These are phyloP conservation scores for Dryas drummondii DNA, from an alignment of 306 rosid species.

Conservation along the genomic window DNA sequence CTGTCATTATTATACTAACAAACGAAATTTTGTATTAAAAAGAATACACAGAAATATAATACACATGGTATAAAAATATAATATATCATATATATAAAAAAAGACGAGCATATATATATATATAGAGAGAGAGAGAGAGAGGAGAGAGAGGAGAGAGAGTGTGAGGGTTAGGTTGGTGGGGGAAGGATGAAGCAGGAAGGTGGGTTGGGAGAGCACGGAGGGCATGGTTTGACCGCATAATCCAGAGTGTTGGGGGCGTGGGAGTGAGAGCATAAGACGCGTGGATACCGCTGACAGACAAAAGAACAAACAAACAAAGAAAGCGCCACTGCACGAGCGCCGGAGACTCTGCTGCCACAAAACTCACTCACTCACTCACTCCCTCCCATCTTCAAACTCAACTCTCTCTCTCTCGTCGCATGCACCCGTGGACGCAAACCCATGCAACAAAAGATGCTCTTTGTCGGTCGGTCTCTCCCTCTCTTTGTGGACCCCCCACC, in stretches of 20 bases:
- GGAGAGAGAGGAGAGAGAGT: background rate
- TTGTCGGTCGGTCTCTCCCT: constrained; percentile 67
- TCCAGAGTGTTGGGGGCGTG: constrained; percentile 39
- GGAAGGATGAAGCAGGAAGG: background rate
- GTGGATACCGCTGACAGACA: constrained; percentile 52
- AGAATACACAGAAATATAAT: too few relatives aligned
- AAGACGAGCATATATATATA: too few relatives aligned
- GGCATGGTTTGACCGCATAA: constrained; percentile 39
- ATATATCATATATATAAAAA: too few relatives aligned
- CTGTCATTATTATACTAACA: too few relatives aligned
- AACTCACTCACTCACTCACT: background rate
- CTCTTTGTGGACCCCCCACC: constrained; percentile 14
- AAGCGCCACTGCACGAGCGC: constrained; percentile 47
- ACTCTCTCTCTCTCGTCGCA: constrained; percentile 15
- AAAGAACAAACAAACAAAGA: constrained; percentile 21
- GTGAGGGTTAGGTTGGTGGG: constrained; percentile 12
- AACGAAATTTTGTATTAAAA: too few relatives aligned
- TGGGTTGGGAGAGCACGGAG: too few relatives aligned
- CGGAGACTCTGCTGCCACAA: constrained; percentile 44
- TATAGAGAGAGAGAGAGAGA: background rate
- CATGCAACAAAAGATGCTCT: constrained; percentile 69
- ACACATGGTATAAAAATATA: too few relatives aligned
- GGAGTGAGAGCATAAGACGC: constrained; percentile 38
- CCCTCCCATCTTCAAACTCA: background rate
- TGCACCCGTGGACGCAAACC: constrained; percentile 37